phyloP scores from a whole-genome alignment of 805 yeast species.

The Kodamaea neixiangensis region DNA sequence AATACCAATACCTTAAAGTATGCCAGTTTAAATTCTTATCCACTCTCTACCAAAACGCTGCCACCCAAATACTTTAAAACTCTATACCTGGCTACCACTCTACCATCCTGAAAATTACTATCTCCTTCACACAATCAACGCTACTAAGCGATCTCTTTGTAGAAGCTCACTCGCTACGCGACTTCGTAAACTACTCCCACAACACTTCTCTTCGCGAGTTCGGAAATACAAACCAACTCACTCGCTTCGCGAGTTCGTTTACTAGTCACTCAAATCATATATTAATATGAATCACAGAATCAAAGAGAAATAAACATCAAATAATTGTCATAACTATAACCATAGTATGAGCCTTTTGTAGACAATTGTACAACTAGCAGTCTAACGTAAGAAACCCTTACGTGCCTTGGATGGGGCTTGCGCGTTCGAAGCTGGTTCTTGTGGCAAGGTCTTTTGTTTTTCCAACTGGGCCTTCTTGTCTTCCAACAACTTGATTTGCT shows the following conservation, averaged over 20 bases:
- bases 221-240: background rate
- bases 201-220: too few species aligned
- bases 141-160: too few species aligned
- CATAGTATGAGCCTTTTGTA: slow-evolving; percentile 2
- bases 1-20: too few species aligned
- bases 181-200: too few species aligned
- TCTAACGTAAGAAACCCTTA: slow-evolving; percentile 77
- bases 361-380: background rate
- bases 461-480: slow-evolving; percentile 86
- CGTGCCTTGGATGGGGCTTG: slow-evolving; percentile 59
- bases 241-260: too few species aligned
- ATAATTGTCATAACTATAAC: slow-evolving; percentile 4
- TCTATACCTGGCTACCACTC: too few species aligned
- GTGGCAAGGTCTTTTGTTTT: slow-evolving; percentile 52
- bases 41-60: too few species aligned
- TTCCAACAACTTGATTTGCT: slow-evolving; percentile 86
- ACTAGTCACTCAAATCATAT: slow-evolving; percentile 1
- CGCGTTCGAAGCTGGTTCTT: slow-evolving; percentile 49
- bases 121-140: too few species aligned
- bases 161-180: too few species aligned
- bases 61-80: too few species aligned
- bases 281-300: slow-evolving; percentile 1
- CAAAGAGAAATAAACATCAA: slow-evolving; percentile 1
- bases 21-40: too few species aligned
- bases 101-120: too few species aligned